phyloP scores from a whole-genome alignment of 1,139 yeast species.

The Debaryomyces singareniensis region DNA sequence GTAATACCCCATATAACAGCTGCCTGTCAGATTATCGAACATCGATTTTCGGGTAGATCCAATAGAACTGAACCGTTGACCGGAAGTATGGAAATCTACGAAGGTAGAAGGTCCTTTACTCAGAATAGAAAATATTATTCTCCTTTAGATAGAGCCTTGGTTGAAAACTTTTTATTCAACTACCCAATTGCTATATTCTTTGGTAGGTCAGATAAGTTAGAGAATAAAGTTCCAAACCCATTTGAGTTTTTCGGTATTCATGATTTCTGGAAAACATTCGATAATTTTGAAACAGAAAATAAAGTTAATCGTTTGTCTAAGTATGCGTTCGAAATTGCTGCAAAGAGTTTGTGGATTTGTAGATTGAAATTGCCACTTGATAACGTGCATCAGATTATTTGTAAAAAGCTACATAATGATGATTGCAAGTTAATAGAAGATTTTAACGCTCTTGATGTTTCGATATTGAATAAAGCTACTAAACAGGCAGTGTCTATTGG shows the following conservation, averaged over 20 bases:
- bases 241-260: constrained; percentile 3
- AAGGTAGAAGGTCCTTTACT: not conserved
- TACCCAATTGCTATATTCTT: constrained; percentile 5
- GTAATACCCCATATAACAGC: constrained; percentile 4
- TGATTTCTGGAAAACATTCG: not conserved
- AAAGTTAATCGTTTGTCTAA: no score
- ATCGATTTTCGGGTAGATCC: constrained; percentile 1
- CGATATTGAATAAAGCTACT: not conserved
- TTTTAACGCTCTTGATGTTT: not conserved
- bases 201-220: constrained; percentile 2
- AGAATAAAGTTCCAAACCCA: constrained; percentile 4
- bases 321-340: constrained; percentile 5
- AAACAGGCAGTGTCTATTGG: constrained; percentile 2
- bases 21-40: constrained; percentile 4
- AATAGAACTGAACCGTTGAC: not conserved
- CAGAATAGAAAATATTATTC: not conserved
- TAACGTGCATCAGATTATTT: not conserved
- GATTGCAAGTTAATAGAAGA: constrained; percentile 1
- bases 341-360: constrained; percentile 5
- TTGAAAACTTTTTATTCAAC: constrained; percentile 4
- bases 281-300: constrained; percentile 1
- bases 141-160: constrained; percentile 1
- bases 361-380: constrained; percentile 3
- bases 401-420: not conserved
- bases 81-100: not conserved